Base-by-base conservation (phyloP, 2,329 filamentous ascomycete genomes). In the Sclerotinia glacialis region DNA sequence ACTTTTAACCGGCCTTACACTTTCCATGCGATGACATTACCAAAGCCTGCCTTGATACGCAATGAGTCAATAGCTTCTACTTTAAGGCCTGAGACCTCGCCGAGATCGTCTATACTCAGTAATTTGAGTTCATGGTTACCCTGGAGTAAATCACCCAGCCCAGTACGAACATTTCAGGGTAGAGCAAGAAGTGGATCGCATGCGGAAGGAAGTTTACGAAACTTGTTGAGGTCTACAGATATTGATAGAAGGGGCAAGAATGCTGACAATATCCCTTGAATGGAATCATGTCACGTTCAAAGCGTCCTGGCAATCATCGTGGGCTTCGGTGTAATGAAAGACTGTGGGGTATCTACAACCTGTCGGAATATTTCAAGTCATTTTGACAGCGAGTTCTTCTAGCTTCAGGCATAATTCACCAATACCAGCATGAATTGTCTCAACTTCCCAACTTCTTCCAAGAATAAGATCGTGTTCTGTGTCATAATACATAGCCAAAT, bases 171-270 rank as follows among this genome's bases (percentile, higher is more conserved):
- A 71, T 70, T 63, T 66, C 69, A 50, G 67, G 73, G 68, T 65
- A 72, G 65, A 61, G 62, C 49, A 71, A 74, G 71, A 71, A 76
- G 53, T 72, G 76, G 63, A 80, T 82, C 68, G 0, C 80, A 84
- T 71, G 85, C 85, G 0, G 85, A 86, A 73, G 83, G 84, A 1
- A 86, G 82, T 64, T 76, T 88, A 28, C 79, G 83, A 64, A 80
- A 84, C 52, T 73, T 88, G 23, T 75, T 88, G 14, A 82, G 78
- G 69, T 74, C 75, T 7, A 74, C 75, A 4, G 76, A 79, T 23
- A 56, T 62, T 28, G 71, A 76, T 50, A 70, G 64, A 42, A 78
- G 76, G 64, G 75, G 74, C 21, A 77, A 77, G 52, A 65, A 65
- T 18, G 60, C 75, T 50, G 70, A 75, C 65, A 70, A 71, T n/a